Conservation (phyloP, 108 stramenopile species). For the Skeletonema costatum region DNA sequence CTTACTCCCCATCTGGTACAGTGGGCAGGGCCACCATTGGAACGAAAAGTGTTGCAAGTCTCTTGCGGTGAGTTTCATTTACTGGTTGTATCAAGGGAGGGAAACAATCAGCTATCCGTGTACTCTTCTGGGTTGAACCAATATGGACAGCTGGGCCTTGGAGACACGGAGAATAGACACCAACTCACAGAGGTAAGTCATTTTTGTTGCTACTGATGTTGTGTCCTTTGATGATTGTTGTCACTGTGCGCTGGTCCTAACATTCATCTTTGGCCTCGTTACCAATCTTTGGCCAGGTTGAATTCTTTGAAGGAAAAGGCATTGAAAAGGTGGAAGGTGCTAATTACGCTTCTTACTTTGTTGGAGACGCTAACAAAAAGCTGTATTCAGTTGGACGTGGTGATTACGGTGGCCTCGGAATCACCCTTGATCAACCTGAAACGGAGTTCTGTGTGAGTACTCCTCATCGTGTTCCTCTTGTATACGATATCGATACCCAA, state of each 20-base stretch:
- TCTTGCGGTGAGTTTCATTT: constrained; percentile 86
- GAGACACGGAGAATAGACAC: constrained; percentile 50
- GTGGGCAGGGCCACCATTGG: constrained; percentile 13
- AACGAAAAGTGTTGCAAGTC: constrained; percentile 53
- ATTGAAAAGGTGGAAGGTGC: constrained; percentile 79
- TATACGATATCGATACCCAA: constrained; percentile 15
- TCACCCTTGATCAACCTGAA: constrained; percentile 30
- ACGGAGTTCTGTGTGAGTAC: constrained; percentile 28
- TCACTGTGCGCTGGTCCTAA: constrained; percentile 1
- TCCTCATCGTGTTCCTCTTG: constrained; percentile 55
- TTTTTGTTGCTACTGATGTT: neutral
- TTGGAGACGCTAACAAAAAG: constrained; percentile 57
- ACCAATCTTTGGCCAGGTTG: too few species aligned
- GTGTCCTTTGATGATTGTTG: too few species aligned
- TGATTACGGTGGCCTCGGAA: constrained; percentile 89
- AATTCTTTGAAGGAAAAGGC: constrained; percentile 49
- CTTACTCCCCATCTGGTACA: constrained; percentile 57
- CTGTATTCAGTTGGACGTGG: constrained; percentile 83
- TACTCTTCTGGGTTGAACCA: constrained; percentile 86
- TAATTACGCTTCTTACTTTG: constrained; percentile 68
- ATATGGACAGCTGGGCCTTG: constrained; percentile 92
- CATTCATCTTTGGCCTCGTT: constrained; percentile 38
- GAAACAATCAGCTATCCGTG: constrained; percentile 34
- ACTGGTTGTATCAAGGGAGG: constrained; percentile 70
- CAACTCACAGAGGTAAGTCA: constrained; percentile 34